Evolutionary conservation across 129 eudicot species (phyloP).

Genomic region (Helianthus annuus): DNA sequence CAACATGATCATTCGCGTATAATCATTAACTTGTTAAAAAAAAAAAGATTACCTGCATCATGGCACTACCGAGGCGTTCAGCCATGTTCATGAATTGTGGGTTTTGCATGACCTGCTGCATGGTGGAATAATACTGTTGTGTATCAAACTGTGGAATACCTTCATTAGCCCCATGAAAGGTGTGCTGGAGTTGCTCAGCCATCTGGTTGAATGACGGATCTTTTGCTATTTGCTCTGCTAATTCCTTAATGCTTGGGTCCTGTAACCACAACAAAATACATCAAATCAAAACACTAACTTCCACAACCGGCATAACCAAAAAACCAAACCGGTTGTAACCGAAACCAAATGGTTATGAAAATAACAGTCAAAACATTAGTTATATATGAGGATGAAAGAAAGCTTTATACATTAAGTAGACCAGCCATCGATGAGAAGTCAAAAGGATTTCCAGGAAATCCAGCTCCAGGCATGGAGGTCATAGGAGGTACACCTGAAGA

Average conservation of each 20-base stretch:
- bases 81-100: conserved; percentile 98
- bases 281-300: neutral
- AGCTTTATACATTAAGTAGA: conserved; percentile 63
- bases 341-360: neutral
- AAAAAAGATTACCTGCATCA: conserved; percentile 86
- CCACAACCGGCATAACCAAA: neutral
- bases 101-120: conserved; percentile 98
- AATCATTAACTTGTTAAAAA: neutral
- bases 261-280: conserved; percentile 24
- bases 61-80: conserved; percentile 85
- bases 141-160: conserved; percentile 73
- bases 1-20: conserved; percentile 4
- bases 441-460: conserved; percentile 57
- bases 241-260: conserved; percentile 96
- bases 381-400: conserved; percentile 9
- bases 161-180: conserved; percentile 69
- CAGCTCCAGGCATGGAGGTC: conserved; percentile 44
- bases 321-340: neutral
- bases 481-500: conserved; percentile 37
- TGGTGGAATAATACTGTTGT: conserved; percentile 75
- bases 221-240: conserved; percentile 95
- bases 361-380: neutral
- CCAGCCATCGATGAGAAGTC: conserved; percentile 95
- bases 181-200: conserved; percentile 92
- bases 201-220: conserved; percentile 91